These are phyloP conservation scores for Leishmania lainsoni DNA, from an alignment of 208 protist species.

Conservation along the genomic window DNA sequence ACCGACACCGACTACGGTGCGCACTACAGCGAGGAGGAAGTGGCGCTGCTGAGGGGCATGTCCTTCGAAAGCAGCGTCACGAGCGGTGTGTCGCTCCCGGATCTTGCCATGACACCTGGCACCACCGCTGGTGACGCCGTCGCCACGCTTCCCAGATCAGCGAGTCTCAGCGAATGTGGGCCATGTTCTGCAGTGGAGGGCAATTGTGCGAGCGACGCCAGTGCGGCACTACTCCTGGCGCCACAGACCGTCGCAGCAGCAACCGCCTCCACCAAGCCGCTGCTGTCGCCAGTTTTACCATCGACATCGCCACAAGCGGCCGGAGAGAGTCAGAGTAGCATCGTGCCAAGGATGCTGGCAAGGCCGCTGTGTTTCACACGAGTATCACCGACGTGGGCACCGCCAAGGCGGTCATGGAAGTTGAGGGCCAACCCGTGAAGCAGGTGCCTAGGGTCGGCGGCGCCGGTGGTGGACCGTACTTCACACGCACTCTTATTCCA, in stretches of 20 bases:
- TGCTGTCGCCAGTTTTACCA: background rate
- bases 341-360: constrained; percentile 24
- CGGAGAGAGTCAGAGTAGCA: background rate
- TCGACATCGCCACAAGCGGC: background rate
- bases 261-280: background rate
- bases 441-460: background rate
- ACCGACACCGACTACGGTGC: constrained; percentile 30
- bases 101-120: background rate
- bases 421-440: background rate
- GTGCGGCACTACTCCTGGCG: background rate
- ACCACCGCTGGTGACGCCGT: background rate
- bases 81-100: constrained; percentile 31
- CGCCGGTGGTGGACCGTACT: constrained; percentile 36
- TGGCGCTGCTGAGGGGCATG: constrained; percentile 26
- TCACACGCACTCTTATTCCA: constrained; percentile 79
- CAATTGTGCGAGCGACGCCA: background rate
- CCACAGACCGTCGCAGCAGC: background rate
- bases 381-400: background rate
- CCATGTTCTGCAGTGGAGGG: background rate
- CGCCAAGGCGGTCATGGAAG: constrained; percentile 11
- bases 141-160: background rate
- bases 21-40: constrained; percentile 28
- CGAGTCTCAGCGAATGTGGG: background rate
- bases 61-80: constrained; percentile 48
- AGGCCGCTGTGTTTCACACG: constrained; percentile 14